phyloP scores from a whole-genome alignment of 2,329 filamentous ascomycete genomes.

The Botrytis sinoallii region DNA sequence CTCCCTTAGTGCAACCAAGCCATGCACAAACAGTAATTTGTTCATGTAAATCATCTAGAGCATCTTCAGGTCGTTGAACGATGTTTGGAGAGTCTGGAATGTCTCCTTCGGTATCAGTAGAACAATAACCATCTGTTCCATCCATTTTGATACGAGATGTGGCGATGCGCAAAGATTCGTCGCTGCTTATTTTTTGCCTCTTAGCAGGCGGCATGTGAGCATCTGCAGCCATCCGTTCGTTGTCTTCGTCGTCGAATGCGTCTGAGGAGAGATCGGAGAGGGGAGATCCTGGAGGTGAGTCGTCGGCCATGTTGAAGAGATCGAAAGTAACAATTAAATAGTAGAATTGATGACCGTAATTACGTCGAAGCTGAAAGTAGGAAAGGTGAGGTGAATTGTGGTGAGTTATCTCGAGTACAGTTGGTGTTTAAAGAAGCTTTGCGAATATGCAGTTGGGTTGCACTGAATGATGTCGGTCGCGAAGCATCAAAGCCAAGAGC shows the following conservation, averaged over 20 bases:
- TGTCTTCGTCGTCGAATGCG: conserved; percentile 56
- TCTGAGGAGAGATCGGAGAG: conserved; percentile 64
- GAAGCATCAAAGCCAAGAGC: neutral
- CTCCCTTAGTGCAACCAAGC: conserved; percentile 70
- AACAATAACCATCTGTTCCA: conserved; percentile 55
- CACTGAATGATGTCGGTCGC: neutral
- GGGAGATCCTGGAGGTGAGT: conserved; percentile 56
- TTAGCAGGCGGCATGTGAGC: conserved; percentile 37
- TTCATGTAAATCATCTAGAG: conserved; percentile 64
- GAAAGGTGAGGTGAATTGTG: neutral
- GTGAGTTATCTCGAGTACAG: neutral
- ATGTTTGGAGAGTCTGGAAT: conserved; percentile 66
- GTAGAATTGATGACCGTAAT: neutral
- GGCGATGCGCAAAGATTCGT: conserved; percentile 28
- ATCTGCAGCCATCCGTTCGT: conserved; percentile 48
- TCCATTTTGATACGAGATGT: conserved; percentile 36
- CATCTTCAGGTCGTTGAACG: conserved; percentile 64
- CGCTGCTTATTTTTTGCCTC: conserved; percentile 31
- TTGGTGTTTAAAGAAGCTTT: neutral
- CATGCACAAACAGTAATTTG: conserved; percentile 77
- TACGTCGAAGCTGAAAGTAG: neutral
- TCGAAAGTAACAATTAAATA: neutral
- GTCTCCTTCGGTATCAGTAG: conserved; percentile 85
- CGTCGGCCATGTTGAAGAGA: conserved; percentile 41
- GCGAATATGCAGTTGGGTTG: neutral